Conservation (phyloP, 345 rosid species). For the Eutrema heterophyllum region DNA sequence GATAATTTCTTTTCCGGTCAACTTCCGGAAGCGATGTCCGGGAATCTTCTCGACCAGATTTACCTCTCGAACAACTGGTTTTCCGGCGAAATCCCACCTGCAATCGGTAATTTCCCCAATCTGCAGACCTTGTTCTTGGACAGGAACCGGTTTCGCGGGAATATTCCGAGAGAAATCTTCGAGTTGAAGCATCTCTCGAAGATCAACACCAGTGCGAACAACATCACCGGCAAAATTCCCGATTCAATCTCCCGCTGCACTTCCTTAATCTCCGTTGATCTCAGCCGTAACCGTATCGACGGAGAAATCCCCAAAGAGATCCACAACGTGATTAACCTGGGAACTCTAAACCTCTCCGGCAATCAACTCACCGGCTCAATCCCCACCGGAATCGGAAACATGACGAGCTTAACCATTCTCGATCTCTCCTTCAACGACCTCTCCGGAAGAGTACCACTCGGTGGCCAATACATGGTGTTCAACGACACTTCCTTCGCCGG, state of each 20-base stretch:
- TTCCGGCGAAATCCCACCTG: constrained; percentile 61
- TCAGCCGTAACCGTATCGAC: constrained; percentile 53
- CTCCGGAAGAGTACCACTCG: constrained; percentile 54
- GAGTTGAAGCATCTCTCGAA: constrained; percentile 37
- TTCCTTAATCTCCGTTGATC: constrained; percentile 54
- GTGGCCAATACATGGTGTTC: constrained; percentile 75
- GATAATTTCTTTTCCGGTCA: constrained; percentile 72
- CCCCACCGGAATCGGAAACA: constrained; percentile 55
- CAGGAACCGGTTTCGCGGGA: constrained; percentile 49
- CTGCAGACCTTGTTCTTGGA: constrained; percentile 49
- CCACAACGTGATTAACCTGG: constrained; percentile 38
- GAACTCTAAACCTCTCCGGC: constrained; percentile 62
- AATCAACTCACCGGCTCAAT: constrained; percentile 67
- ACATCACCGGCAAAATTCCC: constrained; percentile 59
- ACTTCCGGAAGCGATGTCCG: constrained; percentile 60
- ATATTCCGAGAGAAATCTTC: constrained; percentile 54
- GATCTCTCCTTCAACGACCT: constrained; percentile 74
- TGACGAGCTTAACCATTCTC: constrained; percentile 72
- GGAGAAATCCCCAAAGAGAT: constrained; percentile 68
- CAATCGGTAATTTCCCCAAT: constrained; percentile 44
- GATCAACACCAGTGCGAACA: constrained; percentile 54
- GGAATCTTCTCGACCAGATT: constrained; percentile 36
- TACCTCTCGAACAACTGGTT: constrained; percentile 54
- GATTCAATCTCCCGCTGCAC: constrained; percentile 39
- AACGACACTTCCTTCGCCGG: constrained; percentile 63